phyloP scores from a whole-genome alignment of 768 basidiomycete genomes.

The Cubamyces sp. region DNA sequence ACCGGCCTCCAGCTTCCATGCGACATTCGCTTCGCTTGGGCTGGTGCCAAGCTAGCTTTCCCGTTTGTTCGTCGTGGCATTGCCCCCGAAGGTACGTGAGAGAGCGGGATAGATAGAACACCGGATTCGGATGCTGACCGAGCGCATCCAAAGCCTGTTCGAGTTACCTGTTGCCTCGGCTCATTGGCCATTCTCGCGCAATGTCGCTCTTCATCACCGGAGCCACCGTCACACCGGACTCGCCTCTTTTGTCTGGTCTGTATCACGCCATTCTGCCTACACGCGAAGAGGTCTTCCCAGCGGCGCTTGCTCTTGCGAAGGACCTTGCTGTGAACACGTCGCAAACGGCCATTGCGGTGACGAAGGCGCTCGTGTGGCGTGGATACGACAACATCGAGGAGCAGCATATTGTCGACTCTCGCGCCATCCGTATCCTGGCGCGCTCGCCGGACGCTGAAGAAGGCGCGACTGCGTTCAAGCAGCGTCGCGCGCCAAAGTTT shows the following conservation, averaged over 20 bases:
- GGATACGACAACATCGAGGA: slow-evolving; percentile 55
- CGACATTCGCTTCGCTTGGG: slow-evolving; percentile 56
- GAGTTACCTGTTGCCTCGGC: slow-evolving; percentile 55
- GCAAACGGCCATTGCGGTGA: slow-evolving; percentile 52
- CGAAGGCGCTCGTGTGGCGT: slow-evolving; percentile 56
- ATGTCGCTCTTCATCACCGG: slow-evolving; percentile 55
- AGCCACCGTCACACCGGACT: slow-evolving; percentile 46
- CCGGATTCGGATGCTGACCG: neutral
- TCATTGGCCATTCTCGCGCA: slow-evolving; percentile 56
- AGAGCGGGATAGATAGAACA: neutral
- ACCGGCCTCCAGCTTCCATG: slow-evolving; percentile 55
- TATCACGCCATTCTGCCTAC: slow-evolving; percentile 53
- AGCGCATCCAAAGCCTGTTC: slow-evolving; percentile 37
- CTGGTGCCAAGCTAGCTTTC: slow-evolving; percentile 51
- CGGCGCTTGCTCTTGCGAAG: slow-evolving; percentile 53
- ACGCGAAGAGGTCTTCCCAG: slow-evolving; percentile 55
- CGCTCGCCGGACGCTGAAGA: slow-evolving; percentile 48
- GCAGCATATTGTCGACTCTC: slow-evolving; percentile 57
- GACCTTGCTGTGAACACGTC: slow-evolving; percentile 57
- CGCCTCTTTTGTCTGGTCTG: slow-evolving; percentile 46
- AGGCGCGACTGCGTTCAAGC: slow-evolving; percentile 52
- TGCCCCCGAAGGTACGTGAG: slow-evolving; percentile 48
- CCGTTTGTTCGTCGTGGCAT: slow-evolving; percentile 57
- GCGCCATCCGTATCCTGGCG: slow-evolving; percentile 47
- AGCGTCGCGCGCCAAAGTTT: slow-evolving; percentile 50